A percentile compares a stretch with the other conserved stretches of the same genome.
These are phyloP conservation scores for Secale cereale DNA, from an alignment of 176 grass and related monocot species.

Conservation along the genomic window DNA sequence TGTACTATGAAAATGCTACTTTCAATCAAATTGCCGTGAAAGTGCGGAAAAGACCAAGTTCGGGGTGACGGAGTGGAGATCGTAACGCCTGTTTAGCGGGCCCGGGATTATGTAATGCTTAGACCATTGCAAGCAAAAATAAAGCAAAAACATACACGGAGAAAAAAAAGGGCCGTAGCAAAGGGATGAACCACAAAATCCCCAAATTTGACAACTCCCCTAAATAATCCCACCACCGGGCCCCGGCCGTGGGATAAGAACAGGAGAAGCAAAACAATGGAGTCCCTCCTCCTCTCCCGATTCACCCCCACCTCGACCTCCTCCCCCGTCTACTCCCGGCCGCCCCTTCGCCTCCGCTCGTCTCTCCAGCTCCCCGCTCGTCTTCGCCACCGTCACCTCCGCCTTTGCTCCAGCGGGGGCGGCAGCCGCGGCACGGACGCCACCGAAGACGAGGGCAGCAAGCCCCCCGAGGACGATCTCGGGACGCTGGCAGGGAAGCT, in stretches of 20 bases:
- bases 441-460: not conserved
- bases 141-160: not conserved
- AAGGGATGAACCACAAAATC: not conserved
- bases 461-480: not conserved
- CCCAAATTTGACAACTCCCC: not conserved
- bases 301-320: constrained; percentile 6
- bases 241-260: not conserved
- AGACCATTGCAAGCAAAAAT: not conserved
- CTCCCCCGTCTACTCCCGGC: not conserved
- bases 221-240: not conserved
- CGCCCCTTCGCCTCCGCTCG: not conserved
- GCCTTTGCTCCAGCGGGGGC: not conserved
- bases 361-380: constrained; percentile 15
- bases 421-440: not conserved
- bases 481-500: not conserved
- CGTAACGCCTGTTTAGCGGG: no score
- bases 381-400: not conserved
- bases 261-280: not conserved
- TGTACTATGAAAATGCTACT: no score
- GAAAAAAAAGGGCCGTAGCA: not conserved
- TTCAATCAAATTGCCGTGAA: no score
- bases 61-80: no score
- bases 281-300: constrained; percentile 25
- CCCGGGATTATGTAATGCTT: no score
- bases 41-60: no score